Conservation (phyloP, 1,139 yeast genomes). For the Suzukiozyma palmioleophila region DNA sequence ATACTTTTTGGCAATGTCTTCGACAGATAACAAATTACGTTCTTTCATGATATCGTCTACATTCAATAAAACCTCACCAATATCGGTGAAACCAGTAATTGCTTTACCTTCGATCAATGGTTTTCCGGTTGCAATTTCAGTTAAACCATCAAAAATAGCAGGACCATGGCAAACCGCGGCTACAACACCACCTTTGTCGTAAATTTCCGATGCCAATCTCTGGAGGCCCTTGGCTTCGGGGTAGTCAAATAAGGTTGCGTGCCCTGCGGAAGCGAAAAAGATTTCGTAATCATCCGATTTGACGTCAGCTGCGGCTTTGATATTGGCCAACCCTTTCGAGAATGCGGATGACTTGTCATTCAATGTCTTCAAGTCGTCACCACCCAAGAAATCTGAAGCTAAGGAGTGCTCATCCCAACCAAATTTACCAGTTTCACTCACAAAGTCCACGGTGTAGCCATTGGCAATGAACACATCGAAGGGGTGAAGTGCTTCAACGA, state of each 20-base stretch:
- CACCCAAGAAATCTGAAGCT: conserved; percentile 33
- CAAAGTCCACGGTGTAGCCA: conserved; percentile 51
- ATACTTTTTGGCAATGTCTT: conserved; percentile 26
- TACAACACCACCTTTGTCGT: conserved; percentile 49
- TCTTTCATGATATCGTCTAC: conserved; percentile 31
- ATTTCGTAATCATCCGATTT: conserved; percentile 46
- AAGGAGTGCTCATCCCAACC: conserved; percentile 55
- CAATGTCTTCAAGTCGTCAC: conserved; percentile 36
- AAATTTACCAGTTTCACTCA: conserved; percentile 52
- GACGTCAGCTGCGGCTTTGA: conserved; percentile 42
- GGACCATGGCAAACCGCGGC: conserved; percentile 71
- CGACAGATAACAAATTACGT: conserved; percentile 29
- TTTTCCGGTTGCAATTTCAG: conserved; percentile 37
- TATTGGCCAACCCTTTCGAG: conserved; percentile 25
- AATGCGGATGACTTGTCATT: conserved; percentile 37
- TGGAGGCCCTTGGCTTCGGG: conserved; percentile 49
- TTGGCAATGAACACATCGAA: conserved; percentile 39
- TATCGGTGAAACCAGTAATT: conserved; percentile 58
- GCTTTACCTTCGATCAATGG: conserved; percentile 47
- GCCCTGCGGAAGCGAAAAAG: conserved; percentile 64
- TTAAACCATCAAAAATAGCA: conserved; percentile 45
- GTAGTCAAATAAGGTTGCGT: conserved; percentile 56
- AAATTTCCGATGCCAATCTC: conserved; percentile 40
- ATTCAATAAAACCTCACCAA: conserved; percentile 44
- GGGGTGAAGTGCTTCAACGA: conserved; percentile 57